Evolutionary conservation across 768 basidiomycete species (phyloP).

Genomic region (Russula ochroleuca): DNA sequence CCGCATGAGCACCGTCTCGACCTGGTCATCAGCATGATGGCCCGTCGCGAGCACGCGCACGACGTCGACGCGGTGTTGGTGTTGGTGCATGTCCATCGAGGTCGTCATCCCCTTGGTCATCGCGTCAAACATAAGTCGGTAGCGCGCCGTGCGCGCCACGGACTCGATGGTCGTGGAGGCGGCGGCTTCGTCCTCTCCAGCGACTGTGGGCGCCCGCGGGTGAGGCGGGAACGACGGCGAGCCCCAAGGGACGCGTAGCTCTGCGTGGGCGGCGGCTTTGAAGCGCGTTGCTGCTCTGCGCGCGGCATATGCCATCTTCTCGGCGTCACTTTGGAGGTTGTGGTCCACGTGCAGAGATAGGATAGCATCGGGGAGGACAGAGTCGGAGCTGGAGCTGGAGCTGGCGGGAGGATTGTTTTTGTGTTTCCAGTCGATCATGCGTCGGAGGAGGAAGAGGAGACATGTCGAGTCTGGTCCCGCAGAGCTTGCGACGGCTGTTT

Average conservation of each 20-base stretch:
- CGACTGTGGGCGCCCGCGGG: conserved; percentile 53
- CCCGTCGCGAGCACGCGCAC: conserved; percentile 54
- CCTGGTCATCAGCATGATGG: conserved; percentile 80
- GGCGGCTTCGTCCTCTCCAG: too few relatives aligned
- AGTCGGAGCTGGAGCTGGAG: conserved; percentile 7
- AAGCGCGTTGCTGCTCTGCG: conserved; percentile 39
- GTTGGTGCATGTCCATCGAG: too few relatives aligned
- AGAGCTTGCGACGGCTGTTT: conserved; percentile 67
- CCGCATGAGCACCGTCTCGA: conserved; percentile 76
- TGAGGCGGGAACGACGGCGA: conserved; percentile 45
- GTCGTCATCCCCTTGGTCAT: conserved; percentile 36
- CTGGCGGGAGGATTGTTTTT: conserved; percentile 25
- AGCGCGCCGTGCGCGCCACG: conserved; percentile 56
- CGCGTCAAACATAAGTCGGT: conserved; percentile 45
- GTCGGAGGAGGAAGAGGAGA: conserved; percentile 61
- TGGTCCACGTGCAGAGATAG: conserved; percentile 69
- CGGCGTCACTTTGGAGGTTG: conserved; percentile 56
- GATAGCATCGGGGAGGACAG: conserved; percentile 28
- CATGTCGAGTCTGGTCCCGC: conserved; percentile 83
- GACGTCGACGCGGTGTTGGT: conserved; percentile 21
- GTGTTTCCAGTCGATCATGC: conserved; percentile 26
- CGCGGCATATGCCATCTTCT: conserved; percentile 51
- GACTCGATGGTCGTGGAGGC: conserved; percentile 50
- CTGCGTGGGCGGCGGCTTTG: conserved; percentile 48
- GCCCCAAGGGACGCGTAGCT: conserved; percentile 55